phyloP scores from a whole-genome alignment of 257 asterid genomes.

The Gentiana straminea region DNA sequence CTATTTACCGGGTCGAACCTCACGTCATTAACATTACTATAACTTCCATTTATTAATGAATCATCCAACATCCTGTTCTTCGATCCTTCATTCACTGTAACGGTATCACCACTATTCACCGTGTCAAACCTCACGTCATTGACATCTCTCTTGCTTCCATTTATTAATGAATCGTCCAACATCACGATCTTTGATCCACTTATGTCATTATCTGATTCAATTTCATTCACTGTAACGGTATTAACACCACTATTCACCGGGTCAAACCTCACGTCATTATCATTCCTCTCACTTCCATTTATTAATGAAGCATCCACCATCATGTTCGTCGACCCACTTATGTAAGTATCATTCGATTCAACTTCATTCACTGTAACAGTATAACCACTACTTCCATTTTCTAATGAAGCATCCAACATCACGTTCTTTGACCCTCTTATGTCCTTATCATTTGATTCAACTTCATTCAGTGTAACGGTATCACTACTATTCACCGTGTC shows the following conservation, averaged over 20 bases:
- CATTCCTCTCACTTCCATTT: constrained; percentile 21
- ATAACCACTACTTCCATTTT: no score
- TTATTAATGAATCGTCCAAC: constrained; percentile 22
- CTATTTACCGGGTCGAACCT: constrained; percentile 20
- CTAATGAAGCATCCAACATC: constrained; percentile 19
- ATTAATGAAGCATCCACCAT: constrained; percentile 23
- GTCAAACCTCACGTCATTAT: constrained; percentile 16
- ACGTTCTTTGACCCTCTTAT: constrained; percentile 15
- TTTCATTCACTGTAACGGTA: constrained; percentile 24
- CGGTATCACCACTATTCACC: constrained; percentile 23
- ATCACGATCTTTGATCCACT: constrained; percentile 13
- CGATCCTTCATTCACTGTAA: constrained; percentile 20
- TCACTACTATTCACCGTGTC: constrained; percentile 20
- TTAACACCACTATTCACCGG: constrained; percentile 19
- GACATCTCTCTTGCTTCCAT: constrained; percentile 18
- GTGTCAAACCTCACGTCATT: constrained; percentile 15
- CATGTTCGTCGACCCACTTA: constrained; percentile 12
- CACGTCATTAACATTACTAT: constrained; percentile 17
- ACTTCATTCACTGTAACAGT: no score
- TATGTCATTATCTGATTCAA: constrained; percentile 19
- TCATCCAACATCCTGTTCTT: constrained; percentile 22
- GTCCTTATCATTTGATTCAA: constrained; percentile 20
- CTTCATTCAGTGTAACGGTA: constrained; percentile 23
- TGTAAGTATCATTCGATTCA: constrained; percentile 3
- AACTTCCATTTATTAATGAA: constrained; percentile 18